Evolutionary conservation across 805 yeast species (phyloP), one percentile per base, ranked within the genome.

Genomic region (Saccharomycopsis sp.): DNA sequence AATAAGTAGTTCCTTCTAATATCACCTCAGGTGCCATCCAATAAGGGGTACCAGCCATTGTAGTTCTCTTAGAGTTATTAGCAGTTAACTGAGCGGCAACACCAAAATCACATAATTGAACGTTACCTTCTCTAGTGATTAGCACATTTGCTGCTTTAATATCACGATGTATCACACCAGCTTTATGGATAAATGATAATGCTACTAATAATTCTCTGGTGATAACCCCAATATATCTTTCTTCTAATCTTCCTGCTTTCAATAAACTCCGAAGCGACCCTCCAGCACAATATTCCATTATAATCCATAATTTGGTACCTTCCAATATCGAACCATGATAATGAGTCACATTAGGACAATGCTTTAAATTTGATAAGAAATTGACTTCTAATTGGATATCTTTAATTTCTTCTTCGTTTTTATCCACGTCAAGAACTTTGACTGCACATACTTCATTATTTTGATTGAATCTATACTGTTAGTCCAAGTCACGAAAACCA

Each of bases 11-110:
- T 33, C 94, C 95, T 61, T 90, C 97, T 65, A 85, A 74, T 32
- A 90, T 90, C 26, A 90, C 98, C 61, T 90, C 98, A 0, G 98
- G 98, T 0, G 98, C 97, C 98, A 93, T 93, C 98, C 98, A 93
- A 59, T 88, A 93, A 0, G 94, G 94, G 0, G 95, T 85, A 5
- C 95, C 95, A 0, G 96, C 97, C 77, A 94, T 88, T 0, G 98
- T 93, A 28, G 90, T 85, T 55, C 98, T 71, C 59, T 88, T 86
- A 38, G 81, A 61, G 16, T 79, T 77, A 31, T 81, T 74, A 29
- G 89, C 72, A 2, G 94, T 77, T 36, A 89, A 67, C 59, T 87
- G 90, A 1, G 97, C 97, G 1, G 99, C 98, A 19, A 94, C 98
- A 26, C 99, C 99, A 64, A 93, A 93, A 62, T 93, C 99, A 70